Conservation (phyloP, 176 grass and related monocot species). For the Oryza nivara region DNA sequence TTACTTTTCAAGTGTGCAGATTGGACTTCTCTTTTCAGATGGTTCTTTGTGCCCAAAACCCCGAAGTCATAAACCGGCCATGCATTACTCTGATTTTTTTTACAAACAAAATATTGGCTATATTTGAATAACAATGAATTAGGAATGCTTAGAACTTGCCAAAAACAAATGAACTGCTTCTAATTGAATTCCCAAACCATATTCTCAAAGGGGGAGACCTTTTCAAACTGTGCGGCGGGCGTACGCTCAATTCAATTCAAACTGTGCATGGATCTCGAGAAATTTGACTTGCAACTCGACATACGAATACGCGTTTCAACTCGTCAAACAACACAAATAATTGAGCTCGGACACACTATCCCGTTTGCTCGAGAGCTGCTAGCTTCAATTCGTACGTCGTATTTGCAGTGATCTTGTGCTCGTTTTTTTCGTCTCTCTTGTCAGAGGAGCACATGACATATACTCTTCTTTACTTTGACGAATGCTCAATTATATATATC, state of each 20-base stretch:
- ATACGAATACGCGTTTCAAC: conserved; percentile 4
- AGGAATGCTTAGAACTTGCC: not conserved
- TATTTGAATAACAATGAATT: not conserved
- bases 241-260: not conserved
- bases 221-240: not conserved
- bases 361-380: no score
- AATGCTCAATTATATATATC: not conserved
- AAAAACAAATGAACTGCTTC: not conserved
- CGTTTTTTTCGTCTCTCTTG: not conserved
- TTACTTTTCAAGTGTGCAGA: not conserved
- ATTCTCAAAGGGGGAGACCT: no score
- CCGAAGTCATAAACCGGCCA: not conserved
- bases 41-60: not conserved
- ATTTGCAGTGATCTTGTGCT: not conserved
- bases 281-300: not conserved
- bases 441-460: conserved; percentile 33
- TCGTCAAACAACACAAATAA: conserved; percentile 7
- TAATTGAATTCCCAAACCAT: not conserved
- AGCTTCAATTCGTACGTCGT: not conserved
- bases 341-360: not conserved
- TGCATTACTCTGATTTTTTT: not conserved
- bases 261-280: not conserved
- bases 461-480: conserved; percentile 2
- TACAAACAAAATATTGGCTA: not conserved
- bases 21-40: not conserved